Evolutionary conservation across 1,284 basidiomycete species (phyloP).

Genomic region (Kalmanozyma brasiliensis): DNA sequence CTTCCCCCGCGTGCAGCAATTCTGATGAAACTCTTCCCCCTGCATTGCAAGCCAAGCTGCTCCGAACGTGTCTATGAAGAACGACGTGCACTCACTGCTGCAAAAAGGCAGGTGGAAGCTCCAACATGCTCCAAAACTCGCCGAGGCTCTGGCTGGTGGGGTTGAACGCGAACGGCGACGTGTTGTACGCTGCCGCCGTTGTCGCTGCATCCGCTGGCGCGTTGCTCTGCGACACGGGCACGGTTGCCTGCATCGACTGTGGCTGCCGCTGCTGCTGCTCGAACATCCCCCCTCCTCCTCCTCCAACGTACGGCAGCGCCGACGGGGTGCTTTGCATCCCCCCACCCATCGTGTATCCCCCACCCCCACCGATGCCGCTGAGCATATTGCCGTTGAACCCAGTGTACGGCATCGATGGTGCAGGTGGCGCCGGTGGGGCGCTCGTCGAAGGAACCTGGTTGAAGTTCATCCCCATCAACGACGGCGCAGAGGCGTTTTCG

Average conservation of each 20-base stretch:
- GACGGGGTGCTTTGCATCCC: constrained; percentile 4
- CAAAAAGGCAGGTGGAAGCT: constrained; percentile 52
- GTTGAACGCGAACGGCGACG: constrained; percentile 51
- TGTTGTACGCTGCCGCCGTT: constrained; percentile 14
- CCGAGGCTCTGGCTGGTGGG: constrained; percentile 38
- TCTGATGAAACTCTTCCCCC: too few species aligned
- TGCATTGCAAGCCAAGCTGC: too few species aligned
- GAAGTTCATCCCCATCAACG: constrained; percentile 29
- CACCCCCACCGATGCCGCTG: not conserved
- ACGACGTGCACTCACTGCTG: constrained; percentile 13
- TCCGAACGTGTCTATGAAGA: too few species aligned
- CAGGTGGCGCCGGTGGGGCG: not conserved
- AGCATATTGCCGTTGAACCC: constrained; percentile 8
- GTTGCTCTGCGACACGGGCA: not conserved
- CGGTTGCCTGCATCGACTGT: not conserved
- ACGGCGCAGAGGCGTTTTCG: constrained; percentile 41
- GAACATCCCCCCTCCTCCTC: not conserved
- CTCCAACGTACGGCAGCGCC: not conserved
- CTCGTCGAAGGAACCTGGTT: not conserved
- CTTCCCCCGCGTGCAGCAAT: too few species aligned
- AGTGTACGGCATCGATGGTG: not conserved
- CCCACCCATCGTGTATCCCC: constrained; percentile 1
- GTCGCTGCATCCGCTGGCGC: constrained; percentile 1
- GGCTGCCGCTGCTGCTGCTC: constrained; percentile 18
- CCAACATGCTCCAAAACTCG: constrained; percentile 55